Evolutionary conservation across 1,139 yeast genomes (phyloP).

Genomic region (Kodamaea plutei): DNA sequence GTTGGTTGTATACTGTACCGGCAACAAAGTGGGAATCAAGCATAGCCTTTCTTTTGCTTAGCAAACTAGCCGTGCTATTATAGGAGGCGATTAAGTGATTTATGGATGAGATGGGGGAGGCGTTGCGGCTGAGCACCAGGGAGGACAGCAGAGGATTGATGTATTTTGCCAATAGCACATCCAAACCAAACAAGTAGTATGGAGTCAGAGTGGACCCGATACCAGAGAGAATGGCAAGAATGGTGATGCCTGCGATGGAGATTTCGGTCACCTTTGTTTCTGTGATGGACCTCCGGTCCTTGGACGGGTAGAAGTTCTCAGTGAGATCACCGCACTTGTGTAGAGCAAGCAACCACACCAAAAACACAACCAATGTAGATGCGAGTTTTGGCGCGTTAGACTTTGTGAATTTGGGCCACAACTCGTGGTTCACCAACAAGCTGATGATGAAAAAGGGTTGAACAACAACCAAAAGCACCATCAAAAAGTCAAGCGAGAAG

Average conservation of each 20-base stretch:
- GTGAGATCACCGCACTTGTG: slow-evolving; percentile 37
- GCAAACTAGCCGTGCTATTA: slow-evolving; percentile 36
- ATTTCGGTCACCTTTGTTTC: slow-evolving; percentile 54
- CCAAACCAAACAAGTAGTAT: slow-evolving; percentile 18
- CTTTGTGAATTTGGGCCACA: slow-evolving; percentile 17
- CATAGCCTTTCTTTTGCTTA: slow-evolving; percentile 31
- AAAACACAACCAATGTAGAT: slow-evolving; percentile 15
- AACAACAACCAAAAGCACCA: slow-evolving; percentile 28
- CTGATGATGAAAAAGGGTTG: slow-evolving; percentile 34
- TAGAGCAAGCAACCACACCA: slow-evolving; percentile 32
- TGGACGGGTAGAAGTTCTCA: slow-evolving; percentile 22
- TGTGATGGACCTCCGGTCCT: slow-evolving; percentile 22
- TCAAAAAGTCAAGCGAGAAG: slow-evolving; percentile 29
- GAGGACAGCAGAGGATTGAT: slow-evolving; percentile 1
- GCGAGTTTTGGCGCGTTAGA: slow-evolving; percentile 8
- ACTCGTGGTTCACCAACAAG: slow-evolving; percentile 26
- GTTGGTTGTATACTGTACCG: slow-evolving; percentile 27
- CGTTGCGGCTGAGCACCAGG: slow-evolving; percentile 1
- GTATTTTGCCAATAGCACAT: slow-evolving; percentile 6
- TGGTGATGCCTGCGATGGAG: slow-evolving; percentile 66
- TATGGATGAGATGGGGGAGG: slow-evolving; percentile 21
- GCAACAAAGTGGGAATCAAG: slow-evolving; percentile 17
- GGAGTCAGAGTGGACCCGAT: slow-evolving; percentile 74
- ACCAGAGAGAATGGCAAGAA: slow-evolving; percentile 70
- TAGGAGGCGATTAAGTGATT: slow-evolving; percentile 32